A percentile compares a stretch with the other conserved stretches of the same genome.
Evolutionary conservation across 2,329 filamentous ascomycete species (phyloP).

Genomic region (Escovopsis weberi): DNA sequence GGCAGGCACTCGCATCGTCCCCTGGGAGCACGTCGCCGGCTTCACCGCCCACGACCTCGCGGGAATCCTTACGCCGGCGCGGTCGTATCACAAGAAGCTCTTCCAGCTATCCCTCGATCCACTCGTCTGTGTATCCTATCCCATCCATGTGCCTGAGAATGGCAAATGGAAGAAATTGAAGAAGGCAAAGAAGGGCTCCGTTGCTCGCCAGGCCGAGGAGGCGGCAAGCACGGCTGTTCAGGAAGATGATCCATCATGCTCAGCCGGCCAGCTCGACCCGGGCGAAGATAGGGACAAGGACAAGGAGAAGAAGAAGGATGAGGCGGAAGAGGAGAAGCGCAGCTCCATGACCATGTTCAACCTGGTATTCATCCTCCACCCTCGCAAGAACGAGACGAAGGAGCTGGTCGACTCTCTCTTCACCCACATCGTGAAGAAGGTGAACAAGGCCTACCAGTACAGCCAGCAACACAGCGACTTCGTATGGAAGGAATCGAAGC

Average conservation of each 20-base stretch:
- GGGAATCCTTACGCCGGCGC: slow-evolving; percentile 61
- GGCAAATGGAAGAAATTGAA: slow-evolving; percentile 60
- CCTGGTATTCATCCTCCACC: slow-evolving; percentile 80
- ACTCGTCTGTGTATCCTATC: slow-evolving; percentile 67
- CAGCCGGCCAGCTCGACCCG: neutral
- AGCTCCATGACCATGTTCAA: slow-evolving; percentile 94
- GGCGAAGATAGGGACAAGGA: slow-evolving; percentile 12
- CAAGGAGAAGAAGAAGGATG: slow-evolving; percentile 25
- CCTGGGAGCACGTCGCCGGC: slow-evolving; percentile 61
- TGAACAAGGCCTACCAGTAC: slow-evolving; percentile 84
- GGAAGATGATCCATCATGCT: slow-evolving; percentile 12
- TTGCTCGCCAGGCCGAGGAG: neutral
- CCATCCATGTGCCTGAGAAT: slow-evolving; percentile 66
- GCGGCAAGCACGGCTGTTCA: slow-evolving; percentile 18
- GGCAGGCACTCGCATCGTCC: slow-evolving; percentile 42
- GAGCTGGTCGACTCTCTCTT: slow-evolving; percentile 65
- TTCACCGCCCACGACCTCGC: slow-evolving; percentile 66
- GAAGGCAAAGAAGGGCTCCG: slow-evolving; percentile 30
- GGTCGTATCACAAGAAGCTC: slow-evolving; percentile 62
- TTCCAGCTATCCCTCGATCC: slow-evolving; percentile 76
- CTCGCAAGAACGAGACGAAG: slow-evolving; percentile 63
- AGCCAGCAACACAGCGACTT: slow-evolving; percentile 84
- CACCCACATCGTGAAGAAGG: slow-evolving; percentile 77
- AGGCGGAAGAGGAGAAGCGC: slow-evolving; percentile 44
- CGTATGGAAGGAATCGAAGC: slow-evolving; percentile 80